Percentiles rank a stretch among this genome's conserved stretches.
Evolutionary conservation across 768 basidiomycete genomes (phyloP).

Genomic region (Trametes cubensis): DNA sequence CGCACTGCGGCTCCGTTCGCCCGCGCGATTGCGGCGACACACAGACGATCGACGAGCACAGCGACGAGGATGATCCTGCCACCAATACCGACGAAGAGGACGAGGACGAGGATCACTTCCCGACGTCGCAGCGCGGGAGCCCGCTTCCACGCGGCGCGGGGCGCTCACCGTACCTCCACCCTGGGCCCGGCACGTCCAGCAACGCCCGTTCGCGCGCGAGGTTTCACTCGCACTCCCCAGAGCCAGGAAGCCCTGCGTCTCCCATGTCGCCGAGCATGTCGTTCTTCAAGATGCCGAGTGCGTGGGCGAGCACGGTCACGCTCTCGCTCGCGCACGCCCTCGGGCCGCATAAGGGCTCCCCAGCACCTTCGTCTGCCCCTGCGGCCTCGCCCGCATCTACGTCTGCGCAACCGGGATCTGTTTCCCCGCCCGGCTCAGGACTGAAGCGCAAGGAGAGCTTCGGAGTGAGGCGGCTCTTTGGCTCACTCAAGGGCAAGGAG

Average conservation of each 20-base stretch:
- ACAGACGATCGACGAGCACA: conserved; percentile 13
- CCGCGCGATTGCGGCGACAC: conserved; percentile 19
- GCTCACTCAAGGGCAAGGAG: conserved; percentile 31
- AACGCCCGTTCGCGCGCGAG: background rate
- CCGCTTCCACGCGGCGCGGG: conserved; percentile 6
- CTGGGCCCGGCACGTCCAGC: background rate
- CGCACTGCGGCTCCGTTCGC: conserved; percentile 27
- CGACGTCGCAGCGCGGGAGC: background rate
- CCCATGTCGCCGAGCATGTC: conserved; percentile 21
- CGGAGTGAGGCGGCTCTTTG: conserved; percentile 28
- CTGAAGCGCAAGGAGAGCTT: conserved; percentile 44
- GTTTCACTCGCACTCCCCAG: conserved; percentile 14
- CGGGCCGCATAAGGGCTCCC: conserved; percentile 9
- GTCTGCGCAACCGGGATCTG: conserved; percentile 13
- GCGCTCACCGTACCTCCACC: conserved; percentile 19
- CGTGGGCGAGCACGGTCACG: conserved; percentile 28
- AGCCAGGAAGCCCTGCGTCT: conserved; percentile 16
- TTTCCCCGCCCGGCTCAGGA: conserved; percentile 31
- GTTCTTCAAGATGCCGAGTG: conserved; percentile 25
- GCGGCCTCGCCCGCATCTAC: background rate
- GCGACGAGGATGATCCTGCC: conserved; percentile 12
- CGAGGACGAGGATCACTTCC: background rate
- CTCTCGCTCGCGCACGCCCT: conserved; percentile 20
- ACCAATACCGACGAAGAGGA: conserved; percentile 6
- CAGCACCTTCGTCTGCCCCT: background rate